Base-by-base conservation (phyloP, 1,284 basidiomycete species). In the Ustilago hordei region DNA sequence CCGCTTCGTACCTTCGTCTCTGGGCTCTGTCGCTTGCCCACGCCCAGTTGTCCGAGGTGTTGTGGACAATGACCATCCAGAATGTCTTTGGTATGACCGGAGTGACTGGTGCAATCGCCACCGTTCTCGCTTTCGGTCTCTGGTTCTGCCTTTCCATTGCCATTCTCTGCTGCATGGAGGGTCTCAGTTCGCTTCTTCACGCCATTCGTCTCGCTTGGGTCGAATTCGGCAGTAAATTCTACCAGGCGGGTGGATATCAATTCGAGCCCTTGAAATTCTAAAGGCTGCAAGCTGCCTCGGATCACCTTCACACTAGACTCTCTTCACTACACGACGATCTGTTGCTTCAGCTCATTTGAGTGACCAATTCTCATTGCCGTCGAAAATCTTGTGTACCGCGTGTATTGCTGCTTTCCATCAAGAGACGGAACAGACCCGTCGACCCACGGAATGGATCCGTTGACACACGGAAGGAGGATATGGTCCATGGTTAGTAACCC, bases 21-120 rank as follows among this genome's bases (percentile, higher is more conserved):
- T 99, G 96, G 96, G 97, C 97, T 28, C 90, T 99, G 9, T 99
- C 97, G 36, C 90, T 99, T 56, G 96, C 96, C 8, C 96, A 99
- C 88, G 95, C 97, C 13, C 97, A 99, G 88, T 89, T 99, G 31
- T 96, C 94, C 59, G 95, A 98, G 87, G 97, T 99, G 55, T 73
- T 85, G 50, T 86, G 85, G 85, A 84, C 76, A 58, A 86, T 86
- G 85, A 86, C 85, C 36, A 83, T 86, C 62, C 71, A 78, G 64
- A 84, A 81, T 54, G 83, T 77, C 55, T 84, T 86, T 66, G 82
- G 81, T 58, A 84, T 84, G 82, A 84, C 80, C 0, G 85, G 86
- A 34, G 73, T 94, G 52, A 80, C 89, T 3, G 88, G 88, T 43
- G 86, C 88, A 53, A 87, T 94, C 60, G 89, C 88, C 52, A 87